Base-by-base conservation (phyloP, 257 asterid genomes). In the Solanum lignicaule region DNA sequence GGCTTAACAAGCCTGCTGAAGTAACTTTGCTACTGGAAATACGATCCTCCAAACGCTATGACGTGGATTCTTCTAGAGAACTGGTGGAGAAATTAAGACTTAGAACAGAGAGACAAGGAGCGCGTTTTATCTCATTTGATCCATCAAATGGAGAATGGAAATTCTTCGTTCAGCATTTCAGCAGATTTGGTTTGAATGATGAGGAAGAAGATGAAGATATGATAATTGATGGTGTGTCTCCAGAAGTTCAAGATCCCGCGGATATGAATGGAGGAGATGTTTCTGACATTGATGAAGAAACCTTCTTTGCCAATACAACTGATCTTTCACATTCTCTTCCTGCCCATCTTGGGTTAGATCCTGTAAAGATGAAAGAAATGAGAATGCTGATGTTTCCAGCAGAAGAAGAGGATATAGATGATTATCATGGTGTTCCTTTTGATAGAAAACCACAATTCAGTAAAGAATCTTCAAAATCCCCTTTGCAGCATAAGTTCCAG, bases 281-380 rank as follows among this genome's bases (percentile, higher is more conserved):
- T 89, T 92, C 94, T 27, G 98, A 94, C 89, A 87, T 91, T 86
- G 96, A 93, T 88, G 95, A 93, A 83, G 95, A 88, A 88, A 84
- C 89, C 87, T 90, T 88, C 86, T 82, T 91, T 23, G 91, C 85
- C 71, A 93, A 94, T 73, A 87, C 90, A 86, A 88, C 94, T 84
- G 90, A 87, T 32, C 96, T 97, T 86, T 92, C 98, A 62, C 99
- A 96, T 92, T 97, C 99, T 87, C 98, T 96, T 91, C 99, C 99
- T 36, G 96, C 98, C 81, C 98, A 95, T 91, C 98, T 97, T 83
- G 96, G 99, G 90, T 98, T 97, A 71, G 98, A 95, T 92, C 99
- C 99, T 87, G 90, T 60, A 82, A 93, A 94, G 91, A 96, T 96
- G 99, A 95, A 91, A 18, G 96, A 93, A 90, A 89, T 96, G 95